Conservation (phyloP, 441 rosid genomes). For the Gossypium trilobum region DNA sequence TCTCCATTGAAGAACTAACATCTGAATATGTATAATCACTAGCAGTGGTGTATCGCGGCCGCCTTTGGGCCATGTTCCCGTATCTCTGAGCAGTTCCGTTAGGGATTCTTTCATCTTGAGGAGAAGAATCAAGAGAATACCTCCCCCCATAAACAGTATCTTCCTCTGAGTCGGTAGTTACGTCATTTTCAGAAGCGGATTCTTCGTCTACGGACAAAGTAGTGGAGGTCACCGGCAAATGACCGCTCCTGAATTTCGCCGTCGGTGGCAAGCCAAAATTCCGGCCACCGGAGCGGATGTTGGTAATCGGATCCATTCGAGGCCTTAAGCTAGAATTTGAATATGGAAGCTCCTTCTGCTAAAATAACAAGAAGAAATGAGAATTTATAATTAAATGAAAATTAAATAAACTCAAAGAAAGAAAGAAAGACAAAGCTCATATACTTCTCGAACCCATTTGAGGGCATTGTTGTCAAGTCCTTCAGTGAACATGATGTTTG, state of each 20-base stretch:
- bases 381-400: not conserved
- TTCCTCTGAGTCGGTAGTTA: slow-evolving; percentile 58
- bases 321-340: slow-evolving; percentile 35
- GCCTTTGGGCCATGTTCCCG: slow-evolving; percentile 27
- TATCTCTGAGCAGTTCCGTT: slow-evolving; percentile 26
- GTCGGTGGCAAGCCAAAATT: slow-evolving; percentile 53
- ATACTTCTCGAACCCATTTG: slow-evolving; percentile 56
- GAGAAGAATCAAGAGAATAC: slow-evolving; percentile 76
- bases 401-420: not conserved
- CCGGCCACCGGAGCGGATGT: slow-evolving; percentile 24
- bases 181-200: slow-evolving; percentile 60
- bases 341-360: slow-evolving; percentile 36
- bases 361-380: not conserved
- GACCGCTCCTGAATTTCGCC: slow-evolving; percentile 57
- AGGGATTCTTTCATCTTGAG: slow-evolving; percentile 47
- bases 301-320: slow-evolving; percentile 32
- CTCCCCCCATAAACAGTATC: slow-evolving; percentile 44
- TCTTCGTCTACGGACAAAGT: slow-evolving; percentile 35
- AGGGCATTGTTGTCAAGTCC: slow-evolving; percentile 49
- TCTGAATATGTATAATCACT: slow-evolving; percentile 61
- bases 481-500: slow-evolving; percentile 41
- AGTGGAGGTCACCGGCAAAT: slow-evolving; percentile 50
- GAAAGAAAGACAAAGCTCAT: slow-evolving; percentile 8
- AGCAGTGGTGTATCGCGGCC: slow-evolving; percentile 28
- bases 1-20: slow-evolving; percentile 84